A percentile compares a stretch with the other conserved stretches of the same genome.
Evolutionary conservation across 2,329 filamentous ascomycete species (phyloP).

Genomic region (Cryphonectria carpinicola): DNA sequence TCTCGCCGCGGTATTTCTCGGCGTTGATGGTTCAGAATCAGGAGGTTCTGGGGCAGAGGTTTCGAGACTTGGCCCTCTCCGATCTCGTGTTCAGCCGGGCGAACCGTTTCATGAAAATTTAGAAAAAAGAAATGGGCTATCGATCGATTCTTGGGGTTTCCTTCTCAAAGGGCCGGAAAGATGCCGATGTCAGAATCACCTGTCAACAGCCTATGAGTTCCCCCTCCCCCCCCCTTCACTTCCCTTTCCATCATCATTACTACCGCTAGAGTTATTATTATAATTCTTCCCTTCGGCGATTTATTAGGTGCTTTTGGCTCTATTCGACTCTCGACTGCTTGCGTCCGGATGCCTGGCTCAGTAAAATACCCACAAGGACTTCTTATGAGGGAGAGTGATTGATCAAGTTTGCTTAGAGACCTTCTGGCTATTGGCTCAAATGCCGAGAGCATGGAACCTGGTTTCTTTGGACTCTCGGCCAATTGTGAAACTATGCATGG

Average conservation of each 20-base stretch:
- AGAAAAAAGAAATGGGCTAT: neutral
- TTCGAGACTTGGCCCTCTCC: conserved; percentile 7
- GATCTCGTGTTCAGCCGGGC: conserved; percentile 25
- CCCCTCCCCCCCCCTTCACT: neutral
- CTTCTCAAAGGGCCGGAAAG: neutral
- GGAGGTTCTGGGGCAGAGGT: conserved; percentile 19
- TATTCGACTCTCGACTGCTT: neutral
- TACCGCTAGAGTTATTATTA: neutral
- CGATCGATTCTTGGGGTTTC: neutral
- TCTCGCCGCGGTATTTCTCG: conserved; percentile 29
- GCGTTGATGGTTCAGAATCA: conserved; percentile 25
- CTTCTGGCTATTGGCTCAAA: neutral
- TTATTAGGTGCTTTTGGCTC: neutral
- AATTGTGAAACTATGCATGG: neutral
- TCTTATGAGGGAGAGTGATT: neutral
- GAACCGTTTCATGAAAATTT: conserved; percentile 9
- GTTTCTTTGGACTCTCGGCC: neutral
- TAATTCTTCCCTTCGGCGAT: neutral
- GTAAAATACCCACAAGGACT: neutral
- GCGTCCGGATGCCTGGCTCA: neutral
- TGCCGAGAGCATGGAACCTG: neutral
- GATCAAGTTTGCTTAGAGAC: neutral
- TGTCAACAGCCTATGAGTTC: neutral
- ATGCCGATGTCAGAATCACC: neutral
- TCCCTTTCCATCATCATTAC: neutral